Conservation (phyloP, 495 filamentous ascomycete species). For the Pseudoneurospora amorphoporcata region DNA sequence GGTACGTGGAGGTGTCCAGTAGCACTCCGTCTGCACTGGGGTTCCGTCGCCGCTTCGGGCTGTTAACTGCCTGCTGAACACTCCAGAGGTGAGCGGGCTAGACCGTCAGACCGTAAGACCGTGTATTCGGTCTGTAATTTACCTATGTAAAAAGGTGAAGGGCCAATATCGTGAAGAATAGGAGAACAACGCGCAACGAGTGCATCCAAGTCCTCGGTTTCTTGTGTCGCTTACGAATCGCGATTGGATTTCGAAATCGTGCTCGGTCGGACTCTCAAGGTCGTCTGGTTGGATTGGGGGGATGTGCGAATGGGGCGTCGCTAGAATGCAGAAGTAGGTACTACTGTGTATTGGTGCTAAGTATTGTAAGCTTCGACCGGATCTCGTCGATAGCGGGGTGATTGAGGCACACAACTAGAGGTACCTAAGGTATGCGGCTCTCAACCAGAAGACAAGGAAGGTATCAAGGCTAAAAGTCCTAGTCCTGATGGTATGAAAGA, state of each 20-base stretch:
- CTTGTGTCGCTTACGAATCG: not conserved
- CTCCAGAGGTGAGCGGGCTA: not conserved
- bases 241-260: not conserved
- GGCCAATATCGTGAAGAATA: not conserved
- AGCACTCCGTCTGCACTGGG: not conserved
- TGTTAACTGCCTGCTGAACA: not conserved
- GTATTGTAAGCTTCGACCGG: not conserved
- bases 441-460: not conserved
- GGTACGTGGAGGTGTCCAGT: not conserved
- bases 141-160: not conserved
- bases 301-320: not conserved
- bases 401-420: not conserved
- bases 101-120: not conserved
- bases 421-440: too few relatives aligned
- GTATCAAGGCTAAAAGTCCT: not conserved
- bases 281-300: not conserved
- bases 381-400: not conserved
- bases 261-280: not conserved
- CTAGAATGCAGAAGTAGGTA: not conserved
- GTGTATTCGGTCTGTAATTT: not conserved
- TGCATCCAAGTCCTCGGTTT: not conserved
- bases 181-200: not conserved
- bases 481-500: not conserved
- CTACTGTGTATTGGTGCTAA: not conserved
- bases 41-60: not conserved